Percentiles rank a stretch among this genome's conserved stretches.
Conservation (phyloP, 805 yeast species). For the Ogataea pignaliae region DNA sequence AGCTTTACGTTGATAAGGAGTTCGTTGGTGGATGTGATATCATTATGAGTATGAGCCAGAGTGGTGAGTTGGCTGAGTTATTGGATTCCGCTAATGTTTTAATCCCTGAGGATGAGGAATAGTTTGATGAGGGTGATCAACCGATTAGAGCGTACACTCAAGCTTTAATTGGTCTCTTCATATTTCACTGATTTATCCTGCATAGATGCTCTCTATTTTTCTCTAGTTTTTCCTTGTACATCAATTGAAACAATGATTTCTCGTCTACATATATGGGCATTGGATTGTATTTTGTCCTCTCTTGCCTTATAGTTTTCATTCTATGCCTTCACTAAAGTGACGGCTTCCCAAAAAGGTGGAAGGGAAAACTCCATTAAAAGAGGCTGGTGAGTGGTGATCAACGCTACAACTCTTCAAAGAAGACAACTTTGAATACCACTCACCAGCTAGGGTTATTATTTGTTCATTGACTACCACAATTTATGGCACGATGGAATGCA, state of each 20-base stretch:
- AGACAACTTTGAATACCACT: too few species aligned
- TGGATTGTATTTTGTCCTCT: conserved; percentile 12
- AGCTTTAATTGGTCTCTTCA: neutral
- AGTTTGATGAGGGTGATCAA: neutral
- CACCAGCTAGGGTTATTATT: too few species aligned
- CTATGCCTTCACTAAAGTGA: neutral
- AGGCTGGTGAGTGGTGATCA: neutral
- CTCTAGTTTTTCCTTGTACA: neutral
- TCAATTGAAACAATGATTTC: neutral
- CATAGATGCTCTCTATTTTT: neutral
- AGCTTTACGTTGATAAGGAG: conserved; percentile 83
- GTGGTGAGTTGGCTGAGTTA: conserved; percentile 85
- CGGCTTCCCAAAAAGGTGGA: too few species aligned
- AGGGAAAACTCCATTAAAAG: conserved; percentile 19
- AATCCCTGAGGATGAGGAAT: conserved; percentile 70
- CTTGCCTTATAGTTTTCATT: conserved; percentile 20
- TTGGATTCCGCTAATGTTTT: conserved; percentile 75
- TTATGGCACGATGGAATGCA: too few species aligned
- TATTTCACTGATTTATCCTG: neutral
- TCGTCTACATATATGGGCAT: neutral
- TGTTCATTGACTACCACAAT: too few species aligned
- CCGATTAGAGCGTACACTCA: neutral
- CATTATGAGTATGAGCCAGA: conserved; percentile 81
- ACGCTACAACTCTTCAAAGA: too few species aligned
- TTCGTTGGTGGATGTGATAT: conserved; percentile 98